Evolutionary conservation across 352 stramenopile species (phyloP), one percentile per base, ranked within the genome.

Genomic region (Pythium periplocum): DNA sequence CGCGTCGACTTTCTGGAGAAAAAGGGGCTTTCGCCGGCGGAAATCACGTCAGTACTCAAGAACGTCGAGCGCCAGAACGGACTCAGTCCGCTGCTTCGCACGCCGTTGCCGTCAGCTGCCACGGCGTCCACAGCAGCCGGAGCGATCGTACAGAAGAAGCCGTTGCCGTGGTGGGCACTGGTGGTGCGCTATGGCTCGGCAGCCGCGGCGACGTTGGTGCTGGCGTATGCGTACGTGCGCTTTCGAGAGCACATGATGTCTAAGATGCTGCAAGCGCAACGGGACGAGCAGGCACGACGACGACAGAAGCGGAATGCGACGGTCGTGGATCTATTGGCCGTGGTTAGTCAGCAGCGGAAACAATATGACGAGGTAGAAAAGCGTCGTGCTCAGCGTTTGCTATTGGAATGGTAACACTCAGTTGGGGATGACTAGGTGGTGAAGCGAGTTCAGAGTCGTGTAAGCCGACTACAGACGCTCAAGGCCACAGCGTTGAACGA

Each of bases 1-100:
- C 76, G 77, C 41, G 79, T 90, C 11, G 79, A 86, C 43, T 90
- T 90, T 43, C 55, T 90, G 7, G 79, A 90, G 68, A 69, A 79
- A 43, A 90, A 90, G 57, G 79, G 79, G 0, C 55, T 90, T n/a
- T 75, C 76, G 2, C 71, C 79, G 2, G 73, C 80, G 42, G 62
- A 90, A 51, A 87, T 90, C 48, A 87, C 75, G 4, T 54, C 69
- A 37, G 86, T 73, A 50, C 59, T 90, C 11, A 80, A 75, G 57
- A 75, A 58, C 41, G 55, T 87, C 36, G 63, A 87, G 62, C 64
- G 53, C 6, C 72, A 71, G 42, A 80, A 90, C 53, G 75, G 78
- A 0, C 76, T 87, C 12, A 68, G 74, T 10, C 64, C 72, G 39
- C 36, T 71, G 51, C 52, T 88, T 3, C 46, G 4, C 40, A 48